These are phyloP conservation scores for Scutellaria baicalensis DNA, from an alignment of 257 asterid genomes.

Conservation along the genomic window DNA sequence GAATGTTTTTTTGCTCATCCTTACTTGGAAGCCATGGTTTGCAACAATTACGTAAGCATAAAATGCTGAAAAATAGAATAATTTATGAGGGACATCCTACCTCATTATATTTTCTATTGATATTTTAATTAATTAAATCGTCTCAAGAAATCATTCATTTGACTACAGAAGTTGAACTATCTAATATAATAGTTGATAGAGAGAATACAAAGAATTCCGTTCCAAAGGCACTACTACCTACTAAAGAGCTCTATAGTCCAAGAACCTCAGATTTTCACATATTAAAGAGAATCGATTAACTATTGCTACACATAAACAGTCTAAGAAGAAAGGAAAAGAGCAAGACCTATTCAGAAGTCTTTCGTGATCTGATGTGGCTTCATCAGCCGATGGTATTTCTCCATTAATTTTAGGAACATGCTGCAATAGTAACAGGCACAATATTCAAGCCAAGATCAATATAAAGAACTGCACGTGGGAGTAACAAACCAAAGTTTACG, in stretches of 20 bases:
- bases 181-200: background rate
- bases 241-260: background rate
- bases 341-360: conserved; percentile 73
- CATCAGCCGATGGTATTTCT: conserved; percentile 86
- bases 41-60: background rate
- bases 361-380: conserved; percentile 81
- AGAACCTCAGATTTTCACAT: background rate
- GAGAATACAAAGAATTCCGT: background rate
- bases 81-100: background rate
- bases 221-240: background rate
- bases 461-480: background rate
- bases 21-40: background rate
- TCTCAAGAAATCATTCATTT: background rate
- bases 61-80: background rate
- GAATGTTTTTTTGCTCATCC: background rate
- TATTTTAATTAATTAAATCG: background rate
- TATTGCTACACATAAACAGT: background rate
- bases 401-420: conserved; percentile 89
- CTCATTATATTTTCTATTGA: background rate
- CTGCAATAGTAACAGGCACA: conserved; percentile 33
- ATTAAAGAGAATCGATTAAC: background rate
- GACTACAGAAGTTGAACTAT: background rate
- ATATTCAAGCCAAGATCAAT: background rate
- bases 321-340: background rate
- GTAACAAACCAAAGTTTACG: background rate